A percentile compares a stretch with the other conserved stretches of the same genome.
Conservation (phyloP, 495 filamentous ascomycete species). For the Neurospora sp. region DNA sequence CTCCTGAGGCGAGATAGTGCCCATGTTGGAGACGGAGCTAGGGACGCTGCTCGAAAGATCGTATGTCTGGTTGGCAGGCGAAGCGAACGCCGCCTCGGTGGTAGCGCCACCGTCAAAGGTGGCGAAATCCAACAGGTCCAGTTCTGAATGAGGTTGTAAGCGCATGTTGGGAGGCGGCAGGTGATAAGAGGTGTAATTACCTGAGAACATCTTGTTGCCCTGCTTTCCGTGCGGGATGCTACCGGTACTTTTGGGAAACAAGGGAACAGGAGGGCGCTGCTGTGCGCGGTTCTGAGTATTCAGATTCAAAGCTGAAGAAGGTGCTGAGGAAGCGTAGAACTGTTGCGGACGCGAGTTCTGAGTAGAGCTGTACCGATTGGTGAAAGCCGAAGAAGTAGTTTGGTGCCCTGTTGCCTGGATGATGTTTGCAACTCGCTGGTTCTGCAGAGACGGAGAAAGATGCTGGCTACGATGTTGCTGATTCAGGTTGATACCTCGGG, state of each 20-base stretch:
- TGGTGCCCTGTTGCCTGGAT: slow-evolving; percentile 49
- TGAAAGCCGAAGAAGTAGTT: slow-evolving; percentile 46
- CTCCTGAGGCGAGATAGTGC: slow-evolving; percentile 81
- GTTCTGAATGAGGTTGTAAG: slow-evolving; percentile 38
- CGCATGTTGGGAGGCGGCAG: background rate
- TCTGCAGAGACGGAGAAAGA: slow-evolving; percentile 35
- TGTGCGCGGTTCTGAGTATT: slow-evolving; percentile 29
- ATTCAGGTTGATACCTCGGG: slow-evolving; percentile 30
- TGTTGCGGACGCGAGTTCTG: slow-evolving; percentile 28
- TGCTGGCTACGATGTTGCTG: slow-evolving; percentile 30
- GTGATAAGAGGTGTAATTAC: slow-evolving; percentile 15
- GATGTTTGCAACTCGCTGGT: slow-evolving; percentile 49
- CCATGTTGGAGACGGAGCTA: slow-evolving; percentile 38
- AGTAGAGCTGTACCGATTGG: slow-evolving; percentile 44
- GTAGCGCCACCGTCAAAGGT: slow-evolving; percentile 42
- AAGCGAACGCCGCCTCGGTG: slow-evolving; percentile 35
- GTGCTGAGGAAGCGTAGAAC: slow-evolving; percentile 46
- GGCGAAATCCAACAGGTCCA: slow-evolving; percentile 41
- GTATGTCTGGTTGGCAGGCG: slow-evolving; percentile 38
- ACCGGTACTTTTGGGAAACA: slow-evolving; percentile 40
- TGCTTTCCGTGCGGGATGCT: slow-evolving; percentile 31
- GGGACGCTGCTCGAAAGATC: slow-evolving; percentile 33
- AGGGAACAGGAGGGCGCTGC: slow-evolving; percentile 40
- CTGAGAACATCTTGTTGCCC: slow-evolving; percentile 40
- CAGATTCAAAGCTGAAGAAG: slow-evolving; percentile 33